Evolutionary conservation across 345 rosid genomes (phyloP).

Genomic region (Moringa oleifera): DNA sequence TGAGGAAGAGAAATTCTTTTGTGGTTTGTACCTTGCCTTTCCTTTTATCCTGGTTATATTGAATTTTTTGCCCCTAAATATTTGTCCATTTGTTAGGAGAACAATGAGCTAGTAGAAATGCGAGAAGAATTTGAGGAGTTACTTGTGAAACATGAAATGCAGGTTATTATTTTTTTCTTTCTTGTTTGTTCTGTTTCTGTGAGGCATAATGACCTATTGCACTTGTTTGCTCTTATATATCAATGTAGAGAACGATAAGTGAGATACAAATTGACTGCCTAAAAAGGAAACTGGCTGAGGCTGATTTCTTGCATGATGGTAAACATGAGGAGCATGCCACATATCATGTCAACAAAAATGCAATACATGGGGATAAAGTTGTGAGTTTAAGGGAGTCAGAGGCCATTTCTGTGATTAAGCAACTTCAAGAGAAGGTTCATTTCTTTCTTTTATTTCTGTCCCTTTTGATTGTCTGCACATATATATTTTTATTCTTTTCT

Average conservation of each 20-base stretch:
- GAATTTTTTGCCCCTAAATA: slow-evolving; percentile 19
- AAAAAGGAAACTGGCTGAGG: slow-evolving; percentile 44
- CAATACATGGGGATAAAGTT: slow-evolving; percentile 28
- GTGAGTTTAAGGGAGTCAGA: slow-evolving; percentile 51
- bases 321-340: slow-evolving; percentile 21
- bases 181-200: slow-evolving; percentile 2
- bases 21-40: slow-evolving; percentile 49
- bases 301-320: slow-evolving; percentile 18
- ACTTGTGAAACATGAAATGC: slow-evolving; percentile 53
- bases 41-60: slow-evolving; percentile 12
- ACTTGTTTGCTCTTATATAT: not conserved
- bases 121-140: slow-evolving; percentile 66
- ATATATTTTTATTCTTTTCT: not conserved
- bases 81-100: slow-evolving; percentile 43
- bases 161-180: slow-evolving; percentile 36
- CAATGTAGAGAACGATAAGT: slow-evolving; percentile 49
- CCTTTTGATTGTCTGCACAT: not conserved
- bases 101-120: slow-evolving; percentile 36
- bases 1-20: slow-evolving; percentile 43
- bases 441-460: slow-evolving; percentile 14
- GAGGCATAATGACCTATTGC: not conserved
- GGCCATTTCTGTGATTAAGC: slow-evolving; percentile 62
- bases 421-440: slow-evolving; percentile 85
- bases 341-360: slow-evolving; percentile 14
- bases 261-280: slow-evolving; percentile 64